phyloP scores from a whole-genome alignment of 2,329 filamentous ascomycete species.

The Pseudogymnoascus sp. region DNA sequence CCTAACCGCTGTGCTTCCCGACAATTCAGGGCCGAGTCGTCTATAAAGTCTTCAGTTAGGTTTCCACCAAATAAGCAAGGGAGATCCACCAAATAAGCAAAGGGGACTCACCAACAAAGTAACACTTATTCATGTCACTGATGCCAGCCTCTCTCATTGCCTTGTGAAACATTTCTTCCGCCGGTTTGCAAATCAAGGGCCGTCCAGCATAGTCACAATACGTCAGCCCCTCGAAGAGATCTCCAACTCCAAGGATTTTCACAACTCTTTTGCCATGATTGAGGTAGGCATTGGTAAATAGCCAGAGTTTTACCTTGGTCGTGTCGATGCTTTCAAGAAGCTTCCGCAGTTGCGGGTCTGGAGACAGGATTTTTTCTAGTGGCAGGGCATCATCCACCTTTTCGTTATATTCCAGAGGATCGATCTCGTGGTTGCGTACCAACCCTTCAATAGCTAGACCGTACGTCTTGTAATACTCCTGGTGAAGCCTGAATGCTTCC shows the following conservation, averaged over 20 bases:
- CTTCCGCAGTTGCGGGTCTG: conserved; percentile 63
- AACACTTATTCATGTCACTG: conserved; percentile 62
- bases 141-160: conserved; percentile 80
- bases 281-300: conserved; percentile 93
- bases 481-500: conserved; percentile 79
- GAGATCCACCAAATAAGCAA: conserved; percentile 8
- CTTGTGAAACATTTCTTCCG: conserved; percentile 73
- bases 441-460: conserved; percentile 95
- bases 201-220: conserved; percentile 78
- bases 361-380: conserved; percentile 73
- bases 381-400: conserved; percentile 94
- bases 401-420: conserved; percentile 86
- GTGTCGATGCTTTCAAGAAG: conserved; percentile 77
- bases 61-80: conserved; percentile 8
- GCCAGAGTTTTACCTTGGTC: conserved; percentile 78
- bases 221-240: conserved; percentile 89
- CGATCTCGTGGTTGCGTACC: conserved; percentile 87
- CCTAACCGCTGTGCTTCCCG: conserved; percentile 67
- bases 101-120: conserved; percentile 75
- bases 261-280: conserved; percentile 81
- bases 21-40: conserved; percentile 83
- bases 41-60: conserved; percentile 34
- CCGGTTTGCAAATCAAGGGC: conserved; percentile 80
- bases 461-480: conserved; percentile 91
- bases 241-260: conserved; percentile 69